Base-by-base conservation (phyloP, 495 filamentous ascomycete genomes). In the Xylaria scruposa region DNA sequence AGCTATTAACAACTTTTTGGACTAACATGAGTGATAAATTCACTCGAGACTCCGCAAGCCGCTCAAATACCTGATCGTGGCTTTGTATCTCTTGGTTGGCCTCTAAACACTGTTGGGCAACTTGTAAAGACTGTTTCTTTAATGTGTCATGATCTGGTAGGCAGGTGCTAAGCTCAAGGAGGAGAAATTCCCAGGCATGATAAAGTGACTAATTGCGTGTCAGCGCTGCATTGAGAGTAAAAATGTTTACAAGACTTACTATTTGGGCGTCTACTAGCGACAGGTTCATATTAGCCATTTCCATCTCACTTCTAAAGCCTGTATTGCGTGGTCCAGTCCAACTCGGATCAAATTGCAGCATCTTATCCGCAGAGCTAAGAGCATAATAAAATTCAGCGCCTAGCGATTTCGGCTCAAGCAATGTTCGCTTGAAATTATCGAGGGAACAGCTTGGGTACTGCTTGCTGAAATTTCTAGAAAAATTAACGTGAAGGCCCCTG, bases 231-330 rank as follows among this genome's bases (percentile, higher is more conserved):
- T 56, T 71, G 77, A 85, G 81, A 85, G 78, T 21, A 65, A 56
- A 44, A 4, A 12, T 44, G 4, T 40, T 2, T 15, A 47, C 24
- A 65, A 58, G 71, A 88, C 93, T 83, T 88, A 94, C 91, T 72
- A 96, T 89, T 83, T 98, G 94, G 46, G 95, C 91, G 77, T 98
- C 94, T 56, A 98, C 93, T 19, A 97, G 83, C 24, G 94, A 96
- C 68, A 99, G 77, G 78, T 98, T 98, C 74, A 92, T 77, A 79
- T 99, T 98, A 46, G 95, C 96, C 73, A 87, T 88, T 76, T 89
- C 89, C 78, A 98, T 89, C 77, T 98, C 97, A 42, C 86, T 86
- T 66, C 84, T 83, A 81, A 97, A 95, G 0, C 95, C 95, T 70
- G 90, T 88, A 49, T 88, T 84, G 47, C 80, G 87, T 53, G 81